Evolutionary conservation across 768 basidiomycete genomes (phyloP), one percentile per base, ranked within the genome.

Genomic region (Psilocybe cyanescens): DNA sequence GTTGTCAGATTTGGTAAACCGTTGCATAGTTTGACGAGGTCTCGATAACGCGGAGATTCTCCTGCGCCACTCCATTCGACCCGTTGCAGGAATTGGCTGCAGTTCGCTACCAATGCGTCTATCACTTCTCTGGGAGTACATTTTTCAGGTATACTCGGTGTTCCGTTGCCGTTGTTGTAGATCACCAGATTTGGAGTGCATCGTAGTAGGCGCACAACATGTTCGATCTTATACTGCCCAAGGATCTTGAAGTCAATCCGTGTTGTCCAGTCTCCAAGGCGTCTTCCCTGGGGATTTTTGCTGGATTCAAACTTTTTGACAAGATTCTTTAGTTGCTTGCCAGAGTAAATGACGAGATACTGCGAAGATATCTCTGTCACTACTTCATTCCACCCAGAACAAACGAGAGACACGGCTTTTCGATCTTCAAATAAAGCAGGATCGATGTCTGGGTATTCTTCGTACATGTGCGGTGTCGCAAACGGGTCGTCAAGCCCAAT

Each of bases 181-280:
- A 80, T 78, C 62, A 76, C 64, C 44, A 83, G 74, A 58, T 80
- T 81, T 6, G 81, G 81, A 0, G 79, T 79, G 58, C 74, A 75
- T 12, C 67, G 69, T 35, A 83, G 61, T 16, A 83, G 68, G 8
- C 80, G 77, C 9, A 74, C 67, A 19, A 80, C 70, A 49, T 70
- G 62, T 37, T 64, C 54, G 0, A 68, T 54, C 8, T 65, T 67
- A n/a, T 70, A 75, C 11, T 70, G 58, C 17, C 75, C 75, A 4
- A 72, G 66, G 46, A 83, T 75, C 4, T 68, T 70, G 46, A 82
- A 73, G 50, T 83, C 82, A 48, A 83, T 72, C 5, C 82, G 74
- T 2, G 68, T 73, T n/a, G 78, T 78, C 57, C 73, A 66, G 3
- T 75, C 75, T 12, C 81, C 82, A 3, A 81, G 69, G 2, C 66